Percentiles rank a stretch among this genome's conserved stretches.
Conservation (phyloP, 371 early-diverging fungal genomes). For the Capniomyces stellatus region DNA sequence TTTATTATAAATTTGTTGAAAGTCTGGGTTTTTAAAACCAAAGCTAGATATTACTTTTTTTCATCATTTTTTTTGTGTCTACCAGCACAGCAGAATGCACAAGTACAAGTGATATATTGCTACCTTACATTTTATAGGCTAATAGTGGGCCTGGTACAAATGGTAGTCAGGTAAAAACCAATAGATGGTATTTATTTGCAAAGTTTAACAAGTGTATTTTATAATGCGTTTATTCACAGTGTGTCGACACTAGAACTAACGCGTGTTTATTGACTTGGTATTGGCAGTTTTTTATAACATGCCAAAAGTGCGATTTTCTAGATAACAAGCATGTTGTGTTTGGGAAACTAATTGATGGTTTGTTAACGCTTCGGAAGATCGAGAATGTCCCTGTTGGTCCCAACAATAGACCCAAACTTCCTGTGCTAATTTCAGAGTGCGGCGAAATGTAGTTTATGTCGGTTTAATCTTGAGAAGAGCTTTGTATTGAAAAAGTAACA, state of each 20-base stretch:
- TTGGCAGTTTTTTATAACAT: constrained; percentile 15
- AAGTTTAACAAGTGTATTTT: no score
- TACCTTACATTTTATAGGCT: constrained; percentile 28
- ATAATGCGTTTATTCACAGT: no score
- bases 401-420: constrained; percentile 74
- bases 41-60: no score
- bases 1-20: no score
- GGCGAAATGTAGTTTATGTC: constrained; percentile 29
- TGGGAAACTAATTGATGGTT: constrained; percentile 52
- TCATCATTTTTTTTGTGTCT: no score
- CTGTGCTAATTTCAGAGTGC: constrained; percentile 69
- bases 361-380: constrained; percentile 82
- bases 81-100: not conserved
- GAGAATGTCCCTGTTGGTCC: constrained; percentile 84
- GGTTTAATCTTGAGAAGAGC: no score
- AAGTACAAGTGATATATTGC: not conserved
- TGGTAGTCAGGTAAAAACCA: constrained; percentile 41
- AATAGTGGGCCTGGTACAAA: constrained; percentile 91
- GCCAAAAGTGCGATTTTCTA: constrained; percentile 74
- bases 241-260: no score
- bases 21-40: no score
- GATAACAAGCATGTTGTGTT: constrained; percentile 97
- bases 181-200: not conserved
- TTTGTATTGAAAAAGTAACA: no score
- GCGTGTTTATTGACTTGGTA: no score